These are phyloP conservation scores for Angomonas ambiguus DNA, from an alignment of 208 protist species.

Conservation along the genomic window DNA sequence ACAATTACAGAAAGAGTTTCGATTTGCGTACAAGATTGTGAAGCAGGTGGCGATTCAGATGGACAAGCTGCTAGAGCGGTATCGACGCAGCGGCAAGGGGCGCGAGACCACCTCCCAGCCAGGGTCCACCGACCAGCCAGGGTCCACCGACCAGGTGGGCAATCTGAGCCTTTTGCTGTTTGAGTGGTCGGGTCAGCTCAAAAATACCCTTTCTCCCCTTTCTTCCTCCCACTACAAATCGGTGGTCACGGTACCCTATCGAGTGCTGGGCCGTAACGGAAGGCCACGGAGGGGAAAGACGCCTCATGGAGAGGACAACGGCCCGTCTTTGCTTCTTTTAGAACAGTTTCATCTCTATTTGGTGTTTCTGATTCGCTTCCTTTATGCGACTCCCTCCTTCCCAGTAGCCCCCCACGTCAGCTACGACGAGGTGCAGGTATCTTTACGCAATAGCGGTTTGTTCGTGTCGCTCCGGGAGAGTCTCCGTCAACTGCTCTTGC, in stretches of 20 bases:
- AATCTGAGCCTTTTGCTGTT: conserved; percentile 3
- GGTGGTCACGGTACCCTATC: background rate
- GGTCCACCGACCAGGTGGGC: background rate
- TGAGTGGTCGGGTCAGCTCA: conserved; percentile 1
- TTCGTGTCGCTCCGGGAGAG: background rate
- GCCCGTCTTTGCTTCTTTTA: background rate
- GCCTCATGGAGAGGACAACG: background rate
- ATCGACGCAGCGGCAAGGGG: background rate
- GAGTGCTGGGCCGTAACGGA: background rate
- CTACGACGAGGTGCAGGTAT: background rate
- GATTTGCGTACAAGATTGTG: background rate
- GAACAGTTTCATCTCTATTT: background rate
- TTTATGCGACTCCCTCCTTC: background rate
- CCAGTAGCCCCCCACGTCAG: background rate
- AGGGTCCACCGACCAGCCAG: background rate
- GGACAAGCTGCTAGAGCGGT: background rate
- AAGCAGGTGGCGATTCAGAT: background rate
- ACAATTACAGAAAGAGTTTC: conserved; percentile 1
- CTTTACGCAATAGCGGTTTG: background rate
- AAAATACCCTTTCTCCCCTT: background rate
- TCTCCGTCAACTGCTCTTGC: background rate
- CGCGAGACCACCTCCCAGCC: background rate
- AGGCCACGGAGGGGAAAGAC: background rate
- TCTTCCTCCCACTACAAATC: background rate
- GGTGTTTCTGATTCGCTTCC: background rate